Conservation (phyloP, 805 yeast genomes). For the Suhomyces sp. region DNA sequence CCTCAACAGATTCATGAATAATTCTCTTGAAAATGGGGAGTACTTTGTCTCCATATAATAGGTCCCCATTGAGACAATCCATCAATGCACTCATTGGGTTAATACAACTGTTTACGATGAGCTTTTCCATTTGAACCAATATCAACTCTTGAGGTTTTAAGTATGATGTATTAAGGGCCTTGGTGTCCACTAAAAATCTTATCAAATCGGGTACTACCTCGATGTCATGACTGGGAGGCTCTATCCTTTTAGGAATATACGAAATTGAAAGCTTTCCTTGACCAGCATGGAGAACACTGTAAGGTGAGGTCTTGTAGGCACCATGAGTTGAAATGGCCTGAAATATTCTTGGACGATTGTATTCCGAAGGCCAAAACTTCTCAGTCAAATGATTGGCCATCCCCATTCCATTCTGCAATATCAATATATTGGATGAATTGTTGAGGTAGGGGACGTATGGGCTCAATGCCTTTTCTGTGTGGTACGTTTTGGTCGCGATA, state of each 20-base stretch:
- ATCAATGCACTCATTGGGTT: slow-evolving; percentile 80
- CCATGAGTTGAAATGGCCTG: slow-evolving; percentile 88
- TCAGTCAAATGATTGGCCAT: slow-evolving; percentile 50
- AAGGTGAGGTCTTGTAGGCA: slow-evolving; percentile 49
- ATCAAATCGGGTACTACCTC: slow-evolving; percentile 19
- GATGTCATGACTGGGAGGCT: background rate
- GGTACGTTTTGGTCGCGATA: slow-evolving; percentile 78
- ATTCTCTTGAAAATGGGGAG: slow-evolving; percentile 37
- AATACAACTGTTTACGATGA: slow-evolving; percentile 77
- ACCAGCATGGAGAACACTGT: slow-evolving; percentile 61
- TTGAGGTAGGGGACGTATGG: slow-evolving; percentile 53
- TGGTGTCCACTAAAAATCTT: slow-evolving; percentile 21
- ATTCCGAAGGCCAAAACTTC: slow-evolving; percentile 51
- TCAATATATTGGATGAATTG: slow-evolving; percentile 52
- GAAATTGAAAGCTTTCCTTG: slow-evolving; percentile 62
- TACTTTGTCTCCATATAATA: slow-evolving; percentile 43
- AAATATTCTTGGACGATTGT: slow-evolving; percentile 54
- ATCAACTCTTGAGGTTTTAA: slow-evolving; percentile 45
- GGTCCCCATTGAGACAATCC: slow-evolving; percentile 76
- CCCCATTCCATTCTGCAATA: slow-evolving; percentile 90
- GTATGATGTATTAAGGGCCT: slow-evolving; percentile 25
- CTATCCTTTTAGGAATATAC: slow-evolving; percentile 41
- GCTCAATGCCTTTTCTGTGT: slow-evolving; percentile 61
- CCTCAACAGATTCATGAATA: slow-evolving; percentile 45
- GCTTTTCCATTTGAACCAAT: slow-evolving; percentile 67